Evolutionary conservation across 2,329 filamentous ascomycete species (phyloP).

Genomic region (Hymenotorrendiella dingleyae): DNA sequence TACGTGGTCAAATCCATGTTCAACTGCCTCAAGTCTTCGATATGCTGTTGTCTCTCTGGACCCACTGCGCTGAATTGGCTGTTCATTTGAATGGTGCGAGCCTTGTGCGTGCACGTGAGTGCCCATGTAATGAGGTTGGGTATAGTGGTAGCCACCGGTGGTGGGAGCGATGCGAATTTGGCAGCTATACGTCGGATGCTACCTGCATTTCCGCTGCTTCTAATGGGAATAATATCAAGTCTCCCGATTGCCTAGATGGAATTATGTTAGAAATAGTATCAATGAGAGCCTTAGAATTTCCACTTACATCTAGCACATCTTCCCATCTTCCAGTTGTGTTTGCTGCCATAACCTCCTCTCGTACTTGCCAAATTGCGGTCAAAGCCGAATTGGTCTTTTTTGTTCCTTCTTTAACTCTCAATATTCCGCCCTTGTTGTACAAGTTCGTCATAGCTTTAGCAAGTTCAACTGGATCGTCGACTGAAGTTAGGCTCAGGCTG

Average conservation of each 20-base stretch:
- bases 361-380: no score
- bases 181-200: slow-evolving; percentile 75
- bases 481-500: slow-evolving; percentile 56
- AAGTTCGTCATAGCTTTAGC: slow-evolving; percentile 56
- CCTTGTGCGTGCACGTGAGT: slow-evolving; percentile 75
- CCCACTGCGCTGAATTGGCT: slow-evolving; percentile 72
- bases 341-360: no score
- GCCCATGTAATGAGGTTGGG: slow-evolving; percentile 93
- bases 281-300: no score
- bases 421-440: no score
- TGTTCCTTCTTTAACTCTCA: no score
- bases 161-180: slow-evolving; percentile 71
- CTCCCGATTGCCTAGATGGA: slow-evolving; percentile 59
- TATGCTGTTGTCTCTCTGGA: slow-evolving; percentile 56
- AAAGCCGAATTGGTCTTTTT: no score
- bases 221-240: slow-evolving; percentile 75
- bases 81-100: slow-evolving; percentile 64
- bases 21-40: slow-evolving; percentile 68
- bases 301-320: slow-evolving; percentile 59
- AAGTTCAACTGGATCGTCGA: slow-evolving; percentile 60
- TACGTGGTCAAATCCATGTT: slow-evolving; percentile 90
- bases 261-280: slow-evolving; percentile 15
- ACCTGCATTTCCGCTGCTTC: slow-evolving; percentile 67
- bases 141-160: slow-evolving; percentile 80
- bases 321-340: slow-evolving; percentile 53